Percentiles rank a stretch among this genome's conserved stretches.
Conservation (phyloP, 768 basidiomycete genomes). For the Lactarius psammicola region DNA sequence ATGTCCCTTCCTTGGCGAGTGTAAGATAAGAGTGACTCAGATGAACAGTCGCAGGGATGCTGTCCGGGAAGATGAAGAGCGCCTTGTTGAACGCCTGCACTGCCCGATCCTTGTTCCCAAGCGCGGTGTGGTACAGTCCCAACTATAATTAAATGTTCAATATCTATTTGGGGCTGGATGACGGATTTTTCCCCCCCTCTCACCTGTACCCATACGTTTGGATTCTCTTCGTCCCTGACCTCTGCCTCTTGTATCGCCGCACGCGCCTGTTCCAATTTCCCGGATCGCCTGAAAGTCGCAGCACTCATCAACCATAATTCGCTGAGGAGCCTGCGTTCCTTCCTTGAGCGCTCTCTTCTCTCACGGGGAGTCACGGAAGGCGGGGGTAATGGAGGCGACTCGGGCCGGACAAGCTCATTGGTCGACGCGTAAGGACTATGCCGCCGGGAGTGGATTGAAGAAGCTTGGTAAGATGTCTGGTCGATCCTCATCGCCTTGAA, state of each 20-base stretch:
- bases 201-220: constrained; percentile 94
- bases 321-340: constrained; percentile 68
- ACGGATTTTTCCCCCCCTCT: constrained; percentile 30
- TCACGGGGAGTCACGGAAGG: constrained; percentile 30
- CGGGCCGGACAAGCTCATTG: constrained; percentile 34
- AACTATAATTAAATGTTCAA: constrained; percentile 45
- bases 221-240: constrained; percentile 78
- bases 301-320: constrained; percentile 94
- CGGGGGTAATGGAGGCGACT: constrained; percentile 42
- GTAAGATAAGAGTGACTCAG: constrained; percentile 72
- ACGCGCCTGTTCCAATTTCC: constrained; percentile 85
- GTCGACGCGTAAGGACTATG: constrained; percentile 40
- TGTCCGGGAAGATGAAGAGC: constrained; percentile 78
- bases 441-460: constrained; percentile 80
- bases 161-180: neutral
- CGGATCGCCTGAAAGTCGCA: constrained; percentile 86
- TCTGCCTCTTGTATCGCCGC: constrained; percentile 96
- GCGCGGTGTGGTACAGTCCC: constrained; percentile 66
- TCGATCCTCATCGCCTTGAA: constrained; percentile 17
- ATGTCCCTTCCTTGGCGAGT: constrained; percentile 33
- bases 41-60: constrained; percentile 75
- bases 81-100: constrained; percentile 82
- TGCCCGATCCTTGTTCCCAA: constrained; percentile 58
- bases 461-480: constrained; percentile 64
- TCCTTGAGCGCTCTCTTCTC: constrained; percentile 42